These are phyloP conservation scores for Teunomyces funiuensis DNA, from an alignment of 805 yeast genomes.

Conservation along the genomic window DNA sequence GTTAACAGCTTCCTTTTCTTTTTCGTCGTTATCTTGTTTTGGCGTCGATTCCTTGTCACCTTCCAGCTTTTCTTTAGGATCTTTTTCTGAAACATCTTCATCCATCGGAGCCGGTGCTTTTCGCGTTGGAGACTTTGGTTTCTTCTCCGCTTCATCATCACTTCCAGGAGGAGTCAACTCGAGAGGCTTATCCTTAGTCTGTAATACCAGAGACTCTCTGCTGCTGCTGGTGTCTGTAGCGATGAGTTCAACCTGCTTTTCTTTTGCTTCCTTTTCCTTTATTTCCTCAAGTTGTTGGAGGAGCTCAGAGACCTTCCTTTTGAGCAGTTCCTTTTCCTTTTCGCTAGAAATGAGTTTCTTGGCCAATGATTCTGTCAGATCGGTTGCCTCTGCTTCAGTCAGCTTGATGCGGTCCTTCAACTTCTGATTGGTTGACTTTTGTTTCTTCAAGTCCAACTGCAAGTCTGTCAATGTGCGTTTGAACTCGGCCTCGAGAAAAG, in stretches of 20 bases:
- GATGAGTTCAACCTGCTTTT: neutral
- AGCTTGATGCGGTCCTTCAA: conserved; percentile 15
- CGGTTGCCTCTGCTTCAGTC: conserved; percentile 9
- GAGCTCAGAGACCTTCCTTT: conserved; percentile 8
- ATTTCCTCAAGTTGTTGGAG: conserved; percentile 4
- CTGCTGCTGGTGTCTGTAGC: neutral
- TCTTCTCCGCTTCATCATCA: neutral
- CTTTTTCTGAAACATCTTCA: neutral
- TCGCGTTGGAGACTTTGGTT: neutral
- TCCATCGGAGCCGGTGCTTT: neutral
- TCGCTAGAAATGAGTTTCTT: conserved; percentile 8
- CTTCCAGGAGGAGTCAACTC: conserved; percentile 4
- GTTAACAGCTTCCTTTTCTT: neutral
- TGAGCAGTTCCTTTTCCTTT: conserved; percentile 12
- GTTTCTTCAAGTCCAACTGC: conserved; percentile 17
- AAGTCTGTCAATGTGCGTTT: conserved; percentile 12
- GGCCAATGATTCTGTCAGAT: conserved; percentile 5
- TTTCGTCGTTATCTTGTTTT: neutral
- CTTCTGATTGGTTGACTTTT: conserved; percentile 13
- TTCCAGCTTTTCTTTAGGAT: neutral
- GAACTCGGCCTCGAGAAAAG: conserved; percentile 22
- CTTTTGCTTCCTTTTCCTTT: neutral
- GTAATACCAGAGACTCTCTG: neutral
- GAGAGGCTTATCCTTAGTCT: neutral
- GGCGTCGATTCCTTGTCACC: neutral